Base-by-base conservation (phyloP, 805 yeast species). In the Kluyveromyces nonfermentans region DNA sequence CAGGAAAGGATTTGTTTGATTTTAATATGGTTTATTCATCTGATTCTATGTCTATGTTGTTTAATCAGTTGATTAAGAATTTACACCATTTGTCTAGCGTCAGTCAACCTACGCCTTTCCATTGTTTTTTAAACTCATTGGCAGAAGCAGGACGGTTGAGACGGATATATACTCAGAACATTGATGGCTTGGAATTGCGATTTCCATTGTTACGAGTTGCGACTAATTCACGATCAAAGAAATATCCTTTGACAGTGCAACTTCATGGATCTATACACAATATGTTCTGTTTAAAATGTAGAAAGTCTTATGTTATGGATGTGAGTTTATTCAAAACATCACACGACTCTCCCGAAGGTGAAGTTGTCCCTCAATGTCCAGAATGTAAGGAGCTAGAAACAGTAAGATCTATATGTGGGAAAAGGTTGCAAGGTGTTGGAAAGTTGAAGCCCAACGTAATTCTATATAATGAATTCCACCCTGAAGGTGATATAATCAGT, bases 401-500 rank as follows among this genome's bases (percentile, higher is more conserved):
- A 4, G 74, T 80, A 3, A 64, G 86, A 45, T 54, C 55, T 32
- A 56, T 84, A 47, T 79, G 80, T 40, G 78, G 96, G 50, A 65
- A 85, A 65, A 78, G 80, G 52, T 66, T 67, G 42, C 89, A 65
- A 69, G 87, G 74, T 1, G 57, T 73, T 5, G 88, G 88, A 3
- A 66, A 72, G 41, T 56, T 81, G 34, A 68, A 85, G 46, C 87
- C 88, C 2, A 65, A 83, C 51, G 77, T 81, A 22, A 84, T 81
- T 2, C 59, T 81, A 8, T 81, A 89, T 69, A 72, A 85, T 67
- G 86, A 88, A 54, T 70, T 72, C 44, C 85, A 88, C 57, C 95
- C 95, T 1, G 95, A 87, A 59, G 88, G 93, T 48, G 95, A 90
- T 37, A 75, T 82, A 22, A 86, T 88, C 39, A 95, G 95, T 0